phyloP scores from a whole-genome alignment of 1,284 basidiomycete species.

The Grifola frondosa region DNA sequence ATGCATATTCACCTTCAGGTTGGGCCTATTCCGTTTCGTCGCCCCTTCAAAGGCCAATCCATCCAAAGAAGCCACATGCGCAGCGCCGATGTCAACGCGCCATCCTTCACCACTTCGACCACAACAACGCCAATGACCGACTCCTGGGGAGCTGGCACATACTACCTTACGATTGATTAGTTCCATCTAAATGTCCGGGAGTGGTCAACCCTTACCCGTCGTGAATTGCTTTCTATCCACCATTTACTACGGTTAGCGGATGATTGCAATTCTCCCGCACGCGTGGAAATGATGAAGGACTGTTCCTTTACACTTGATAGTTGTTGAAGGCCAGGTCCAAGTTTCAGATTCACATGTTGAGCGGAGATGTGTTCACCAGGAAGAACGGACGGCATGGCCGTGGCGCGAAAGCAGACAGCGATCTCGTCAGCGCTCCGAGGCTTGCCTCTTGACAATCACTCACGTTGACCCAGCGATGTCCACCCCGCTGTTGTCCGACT shows the following conservation, averaged over 20 bases:
- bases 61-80: slow-evolving; percentile 75
- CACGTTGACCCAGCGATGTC: slow-evolving; percentile 24
- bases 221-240: slow-evolving; percentile 81
- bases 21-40: slow-evolving; percentile 81
- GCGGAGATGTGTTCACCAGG: slow-evolving; percentile 70
- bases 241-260: slow-evolving; percentile 71
- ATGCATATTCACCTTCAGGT: slow-evolving; percentile 63
- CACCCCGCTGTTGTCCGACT: slow-evolving; percentile 59
- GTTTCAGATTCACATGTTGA: slow-evolving; percentile 74
- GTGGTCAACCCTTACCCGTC: slow-evolving; percentile 51
- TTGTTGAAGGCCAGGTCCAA: slow-evolving; percentile 74
- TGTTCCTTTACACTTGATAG: slow-evolving; percentile 32
- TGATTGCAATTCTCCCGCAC: slow-evolving; percentile 64
- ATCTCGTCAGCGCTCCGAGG: neutral
- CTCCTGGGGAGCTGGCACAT: slow-evolving; percentile 82
- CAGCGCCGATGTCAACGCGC: slow-evolving; percentile 81
- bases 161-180: slow-evolving; percentile 46
- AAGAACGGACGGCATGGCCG: slow-evolving; percentile 55
- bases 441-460: slow-evolving; percentile 7
- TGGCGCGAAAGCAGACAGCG: neutral
- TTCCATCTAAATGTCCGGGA: neutral
- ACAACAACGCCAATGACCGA: slow-evolving; percentile 73
- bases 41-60: slow-evolving; percentile 85
- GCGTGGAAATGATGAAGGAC: slow-evolving; percentile 57
- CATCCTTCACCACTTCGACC: slow-evolving; percentile 74